These are phyloP conservation scores for Solanum pennellii DNA, from an alignment of 257 asterid species.

Conservation along the genomic window DNA sequence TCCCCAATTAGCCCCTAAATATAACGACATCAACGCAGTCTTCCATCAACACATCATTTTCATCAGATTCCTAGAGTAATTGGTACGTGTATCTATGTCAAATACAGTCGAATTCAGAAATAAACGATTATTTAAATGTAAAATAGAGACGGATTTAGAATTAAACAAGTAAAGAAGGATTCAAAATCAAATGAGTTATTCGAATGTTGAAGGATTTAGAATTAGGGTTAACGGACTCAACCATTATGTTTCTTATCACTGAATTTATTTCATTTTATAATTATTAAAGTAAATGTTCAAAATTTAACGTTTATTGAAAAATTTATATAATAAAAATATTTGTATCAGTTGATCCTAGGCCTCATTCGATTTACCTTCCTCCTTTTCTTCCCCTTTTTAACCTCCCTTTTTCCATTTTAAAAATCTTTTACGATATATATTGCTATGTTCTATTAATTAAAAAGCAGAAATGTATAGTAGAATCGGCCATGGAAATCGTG, in stretches of 20 bases:
- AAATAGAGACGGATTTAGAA: too few species aligned
- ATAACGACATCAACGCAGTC: not conserved
- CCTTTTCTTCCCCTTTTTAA: not conserved
- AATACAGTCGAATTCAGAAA: not conserved
- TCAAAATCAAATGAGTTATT: too few species aligned
- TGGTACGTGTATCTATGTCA: not conserved
- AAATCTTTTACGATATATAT: too few species aligned
- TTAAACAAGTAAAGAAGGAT: not conserved
- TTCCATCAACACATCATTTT: slow-evolving; percentile 6
- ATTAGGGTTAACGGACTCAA: not conserved
- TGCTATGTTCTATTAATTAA: not conserved
- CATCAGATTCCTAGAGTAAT: slow-evolving; percentile 7
- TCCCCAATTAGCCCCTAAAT: not conserved
- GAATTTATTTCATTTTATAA: not conserved
- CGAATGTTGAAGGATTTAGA: not conserved
- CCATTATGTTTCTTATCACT: not conserved
- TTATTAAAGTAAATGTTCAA: not conserved
- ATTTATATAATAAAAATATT: too few species aligned
- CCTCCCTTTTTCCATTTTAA: not conserved
- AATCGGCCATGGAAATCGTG: not conserved
- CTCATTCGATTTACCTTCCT: not conserved
- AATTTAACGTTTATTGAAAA: not conserved
- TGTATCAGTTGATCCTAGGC: not conserved
- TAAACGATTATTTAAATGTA: not conserved
- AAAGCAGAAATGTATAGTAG: not conserved